Percentiles rank a stretch among this genome's conserved stretches.
These are phyloP conservation scores for Lactifluus rugatus DNA, from an alignment of 768 basidiomycete genomes.

Conservation along the genomic window DNA sequence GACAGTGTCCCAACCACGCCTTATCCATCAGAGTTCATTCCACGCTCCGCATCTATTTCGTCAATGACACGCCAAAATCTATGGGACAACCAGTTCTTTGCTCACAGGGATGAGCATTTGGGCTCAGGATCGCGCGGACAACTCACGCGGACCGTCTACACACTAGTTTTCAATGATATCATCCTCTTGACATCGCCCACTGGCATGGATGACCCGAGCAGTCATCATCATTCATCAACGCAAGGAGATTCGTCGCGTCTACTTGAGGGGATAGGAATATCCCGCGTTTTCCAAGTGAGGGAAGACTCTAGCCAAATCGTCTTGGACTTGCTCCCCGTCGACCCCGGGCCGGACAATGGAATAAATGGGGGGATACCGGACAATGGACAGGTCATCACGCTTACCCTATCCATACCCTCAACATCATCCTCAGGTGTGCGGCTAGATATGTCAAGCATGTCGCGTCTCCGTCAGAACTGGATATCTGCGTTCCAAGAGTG, in stretches of 20 bases:
- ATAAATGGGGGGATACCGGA: slow-evolving; percentile 30
- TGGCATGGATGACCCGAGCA: slow-evolving; percentile 8
- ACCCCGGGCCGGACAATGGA: slow-evolving; percentile 30
- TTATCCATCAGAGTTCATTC: neutral
- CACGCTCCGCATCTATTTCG: neutral
- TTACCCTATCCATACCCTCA: slow-evolving; percentile 28
- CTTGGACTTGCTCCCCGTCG: slow-evolving; percentile 45
- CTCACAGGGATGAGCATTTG: neutral
- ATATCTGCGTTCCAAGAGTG: slow-evolving; percentile 45
- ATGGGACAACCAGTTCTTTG: slow-evolving; percentile 7
- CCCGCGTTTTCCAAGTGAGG: slow-evolving; percentile 38
- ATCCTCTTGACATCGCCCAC: slow-evolving; percentile 45
- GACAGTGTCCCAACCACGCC: neutral
- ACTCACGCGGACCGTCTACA: slow-evolving; percentile 13
- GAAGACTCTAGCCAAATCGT: slow-evolving; percentile 31
- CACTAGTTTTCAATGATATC: slow-evolving; percentile 59
- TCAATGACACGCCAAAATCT: neutral
- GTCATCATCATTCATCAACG: slow-evolving; percentile 20
- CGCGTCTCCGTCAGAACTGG: slow-evolving; percentile 33
- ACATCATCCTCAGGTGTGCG: slow-evolving; percentile 25
- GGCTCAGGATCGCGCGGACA: neutral
- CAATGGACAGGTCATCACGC: slow-evolving; percentile 26
- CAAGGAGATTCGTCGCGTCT: slow-evolving; percentile 32
- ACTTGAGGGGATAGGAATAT: slow-evolving; percentile 37
- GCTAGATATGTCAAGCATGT: slow-evolving; percentile 23